phyloP scores from a whole-genome alignment of 1,139 yeast species.

The Hemisphaericaspora lyxosophila region DNA sequence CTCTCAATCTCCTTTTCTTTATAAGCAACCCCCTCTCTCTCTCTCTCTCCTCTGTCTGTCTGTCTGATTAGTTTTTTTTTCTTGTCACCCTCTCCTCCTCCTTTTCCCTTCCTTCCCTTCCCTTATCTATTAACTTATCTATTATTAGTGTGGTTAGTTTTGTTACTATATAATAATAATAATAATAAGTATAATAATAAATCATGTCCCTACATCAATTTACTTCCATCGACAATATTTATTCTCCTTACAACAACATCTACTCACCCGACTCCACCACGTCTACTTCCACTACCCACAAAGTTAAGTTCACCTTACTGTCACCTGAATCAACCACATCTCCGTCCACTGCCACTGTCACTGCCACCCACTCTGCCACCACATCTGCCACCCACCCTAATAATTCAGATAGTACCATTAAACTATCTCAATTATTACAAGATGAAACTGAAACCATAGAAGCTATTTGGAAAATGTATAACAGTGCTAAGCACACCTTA shows the following conservation, averaged over 20 bases:
- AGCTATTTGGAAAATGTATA: slow-evolving; percentile 77
- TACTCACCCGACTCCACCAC: slow-evolving; percentile 13
- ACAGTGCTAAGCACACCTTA: slow-evolving; percentile 71
- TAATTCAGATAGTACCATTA: slow-evolving; percentile 5
- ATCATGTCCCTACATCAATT: too few species aligned
- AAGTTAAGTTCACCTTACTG: neutral
- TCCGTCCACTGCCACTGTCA: neutral
- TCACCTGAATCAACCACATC: neutral
- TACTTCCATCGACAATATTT: too few species aligned
- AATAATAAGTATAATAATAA: too few species aligned
- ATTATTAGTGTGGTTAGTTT: too few species aligned
- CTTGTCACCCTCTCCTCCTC: too few species aligned
- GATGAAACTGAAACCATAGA: slow-evolving; percentile 37
- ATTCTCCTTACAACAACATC: slow-evolving; percentile 7
- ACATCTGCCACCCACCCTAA: neutral
- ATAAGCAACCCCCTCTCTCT: too few species aligned
- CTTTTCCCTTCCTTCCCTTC: too few species aligned
- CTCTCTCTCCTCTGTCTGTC: too few species aligned
- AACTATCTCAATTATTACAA: slow-evolving; percentile 10
- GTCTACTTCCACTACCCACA: slow-evolving; percentile 4
- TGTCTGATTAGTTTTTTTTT: too few species aligned
- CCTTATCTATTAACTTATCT: too few species aligned
- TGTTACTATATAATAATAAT: too few species aligned
- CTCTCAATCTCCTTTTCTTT: too few species aligned
- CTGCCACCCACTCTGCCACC: slow-evolving; percentile 1